These are phyloP conservation scores for Lavandula angustifolia DNA, from an alignment of 257 asterid genomes.

Conservation along the genomic window DNA sequence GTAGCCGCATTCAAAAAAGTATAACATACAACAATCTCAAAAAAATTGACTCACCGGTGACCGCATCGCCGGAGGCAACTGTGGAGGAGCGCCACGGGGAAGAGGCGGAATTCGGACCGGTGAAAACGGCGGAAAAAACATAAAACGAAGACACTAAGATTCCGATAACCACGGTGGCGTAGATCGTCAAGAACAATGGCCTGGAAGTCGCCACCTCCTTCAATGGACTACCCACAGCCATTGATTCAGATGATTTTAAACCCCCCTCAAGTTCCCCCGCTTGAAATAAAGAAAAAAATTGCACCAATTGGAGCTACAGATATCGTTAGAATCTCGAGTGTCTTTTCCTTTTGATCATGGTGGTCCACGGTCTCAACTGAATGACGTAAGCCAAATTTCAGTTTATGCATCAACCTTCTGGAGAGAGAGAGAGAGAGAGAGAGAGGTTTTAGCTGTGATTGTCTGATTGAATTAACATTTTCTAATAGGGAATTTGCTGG, in stretches of 20 bases:
- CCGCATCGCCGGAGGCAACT: too few species aligned
- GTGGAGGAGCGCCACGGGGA: constrained; percentile 45
- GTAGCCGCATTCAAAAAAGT: constrained; percentile 16
- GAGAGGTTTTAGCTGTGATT: constrained; percentile 31
- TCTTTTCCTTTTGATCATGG: constrained; percentile 27
- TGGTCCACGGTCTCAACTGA: constrained; percentile 25
- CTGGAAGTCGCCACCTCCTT: constrained; percentile 75
- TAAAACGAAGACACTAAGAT: constrained; percentile 71
- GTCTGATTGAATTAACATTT: constrained; percentile 4
- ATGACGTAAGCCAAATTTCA: constrained; percentile 14
- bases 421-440: constrained; percentile 1
- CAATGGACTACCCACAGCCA: constrained; percentile 54
- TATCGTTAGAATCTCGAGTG: constrained; percentile 11
- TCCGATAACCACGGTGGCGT: constrained; percentile 73
- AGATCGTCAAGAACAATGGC: constrained; percentile 86
- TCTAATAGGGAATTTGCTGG: not conserved
- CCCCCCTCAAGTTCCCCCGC: constrained; percentile 5
- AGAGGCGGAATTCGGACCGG: constrained; percentile 48
- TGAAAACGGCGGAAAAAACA: constrained; percentile 83
- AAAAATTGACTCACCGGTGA: constrained; percentile 30
- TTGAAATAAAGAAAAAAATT: not conserved
- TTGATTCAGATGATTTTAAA: not conserved
- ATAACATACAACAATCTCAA: not conserved
- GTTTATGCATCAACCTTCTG: constrained; percentile 18
- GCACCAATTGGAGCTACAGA: constrained; percentile 6